Base-by-base conservation (phyloP, 140 eudicot species). In the Bidens hawaiensis region DNA sequence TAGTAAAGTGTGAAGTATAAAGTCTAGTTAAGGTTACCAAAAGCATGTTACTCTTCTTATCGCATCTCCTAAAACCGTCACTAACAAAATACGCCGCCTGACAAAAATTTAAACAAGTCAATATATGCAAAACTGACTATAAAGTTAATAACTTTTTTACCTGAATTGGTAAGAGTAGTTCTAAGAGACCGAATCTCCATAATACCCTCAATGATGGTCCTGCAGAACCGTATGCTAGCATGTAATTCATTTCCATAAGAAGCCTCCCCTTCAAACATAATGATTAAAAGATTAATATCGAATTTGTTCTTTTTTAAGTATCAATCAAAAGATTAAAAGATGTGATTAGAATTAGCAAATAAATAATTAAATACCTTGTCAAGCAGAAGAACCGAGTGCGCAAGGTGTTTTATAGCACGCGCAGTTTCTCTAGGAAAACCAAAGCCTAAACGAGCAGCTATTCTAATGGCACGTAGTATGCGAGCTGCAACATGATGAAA, bases 191-290 rank as follows among this genome's bases (percentile, higher is more conserved):
- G 11, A 78, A 78, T 82, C 69, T 81, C 99, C 99, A 93, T 73
- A 93, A 71, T 62, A 88, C 72, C 60, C 99, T 76, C 64, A 93
- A 43, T 11, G 96, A 93, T 42, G 95, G 78, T 66, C 88, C 95
- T 8, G 95, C 99, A 31, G 96, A 88, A 64, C 99, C 96, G 64
- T 82, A 93, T 1, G 99, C 99, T 62, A 88, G 65, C 99, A 93
- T 88, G 84, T 88, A 88, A 71, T 93, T 93, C 75, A 85, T 75
- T 78, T 93, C 99, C 90, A 83, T 71, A 58, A 85, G 89, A 24
- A 80, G 82, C 76, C 96, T 93, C 71, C 90, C 89, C 99, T 91
- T 49, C 4, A 17, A 75, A 55, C 64, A 59, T 34, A n/a, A 61
- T 19, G 28, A 41, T 53, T 19, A 56, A 17, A 11, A 45, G 28